phyloP scores from a whole-genome alignment of 106 monocot species.

The Platanthera zijinensis region DNA sequence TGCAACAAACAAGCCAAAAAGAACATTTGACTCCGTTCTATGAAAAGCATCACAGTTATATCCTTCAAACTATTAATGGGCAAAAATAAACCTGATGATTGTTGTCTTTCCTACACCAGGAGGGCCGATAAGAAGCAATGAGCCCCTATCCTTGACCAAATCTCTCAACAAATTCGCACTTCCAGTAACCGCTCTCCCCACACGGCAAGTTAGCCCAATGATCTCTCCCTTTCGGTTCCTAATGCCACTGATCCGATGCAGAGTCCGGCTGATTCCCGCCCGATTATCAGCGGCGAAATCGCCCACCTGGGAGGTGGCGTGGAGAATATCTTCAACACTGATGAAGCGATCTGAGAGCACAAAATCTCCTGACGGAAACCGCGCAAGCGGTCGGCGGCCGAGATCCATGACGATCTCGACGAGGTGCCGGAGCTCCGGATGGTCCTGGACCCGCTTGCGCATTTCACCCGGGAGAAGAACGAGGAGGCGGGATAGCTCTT shows the following conservation, averaged over 20 bases:
- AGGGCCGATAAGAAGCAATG: conserved; percentile 79
- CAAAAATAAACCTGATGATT: conserved; percentile 54
- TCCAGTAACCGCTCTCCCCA: conserved; percentile 64
- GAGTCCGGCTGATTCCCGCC: conserved; percentile 74
- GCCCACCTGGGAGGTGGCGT: conserved; percentile 70
- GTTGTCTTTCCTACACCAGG: conserved; percentile 92
- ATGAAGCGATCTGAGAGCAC: conserved; percentile 63
- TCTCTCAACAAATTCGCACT: conserved; percentile 68
- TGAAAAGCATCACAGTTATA: not conserved
- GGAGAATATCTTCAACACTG: conserved; percentile 38
- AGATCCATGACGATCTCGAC: conserved; percentile 94
- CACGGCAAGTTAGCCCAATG: conserved; percentile 77
- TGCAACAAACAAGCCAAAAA: not conserved
- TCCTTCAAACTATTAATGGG: not conserved
- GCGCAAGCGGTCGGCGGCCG: conserved; percentile 68
- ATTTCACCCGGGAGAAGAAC: conserved; percentile 57
- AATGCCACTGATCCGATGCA: conserved; percentile 76
- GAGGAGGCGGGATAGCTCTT: conserved; percentile 60
- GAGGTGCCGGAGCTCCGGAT: conserved; percentile 43
- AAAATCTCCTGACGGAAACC: conserved; percentile 93
- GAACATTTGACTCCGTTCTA: not conserved
- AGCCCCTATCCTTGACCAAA: conserved; percentile 63
- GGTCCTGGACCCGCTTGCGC: conserved; percentile 32
- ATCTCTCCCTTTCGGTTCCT: conserved; percentile 69
- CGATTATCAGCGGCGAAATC: conserved; percentile 71